phyloP scores from a whole-genome alignment of 2,329 filamentous ascomycete genomes.

The Coniella vitis region DNA sequence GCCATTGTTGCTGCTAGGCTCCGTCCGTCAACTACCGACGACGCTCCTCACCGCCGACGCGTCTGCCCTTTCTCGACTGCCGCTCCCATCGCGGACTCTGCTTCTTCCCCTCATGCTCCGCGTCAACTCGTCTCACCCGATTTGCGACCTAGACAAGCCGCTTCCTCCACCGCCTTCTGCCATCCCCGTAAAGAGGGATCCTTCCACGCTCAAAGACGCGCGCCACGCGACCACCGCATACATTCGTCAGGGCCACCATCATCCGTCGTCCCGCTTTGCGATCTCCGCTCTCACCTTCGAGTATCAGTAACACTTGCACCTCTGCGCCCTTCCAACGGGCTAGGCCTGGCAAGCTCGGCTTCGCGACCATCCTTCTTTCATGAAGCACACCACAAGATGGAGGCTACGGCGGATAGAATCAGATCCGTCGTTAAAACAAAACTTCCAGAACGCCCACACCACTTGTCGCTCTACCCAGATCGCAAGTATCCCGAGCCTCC shows the following conservation, averaged over 20 bases:
- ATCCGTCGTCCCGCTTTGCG: background rate
- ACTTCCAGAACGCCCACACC: constrained; percentile 46
- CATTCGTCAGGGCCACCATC: background rate
- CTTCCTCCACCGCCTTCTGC: too few relatives aligned
- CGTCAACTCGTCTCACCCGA: background rate
- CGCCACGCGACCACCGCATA: constrained; percentile 6
- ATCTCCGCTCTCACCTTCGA: background rate
- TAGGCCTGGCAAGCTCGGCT: constrained; percentile 5
- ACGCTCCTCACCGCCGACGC: background rate
- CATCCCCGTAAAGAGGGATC: background rate
- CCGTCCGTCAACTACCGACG: background rate
- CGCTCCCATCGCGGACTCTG: background rate
- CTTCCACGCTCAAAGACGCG: background rate
- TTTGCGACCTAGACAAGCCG: background rate
- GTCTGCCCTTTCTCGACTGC: background rate
- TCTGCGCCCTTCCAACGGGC: background rate
- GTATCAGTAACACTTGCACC: background rate
- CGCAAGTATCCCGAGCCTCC: constrained; percentile 39
- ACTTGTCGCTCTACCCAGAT: constrained; percentile 43
- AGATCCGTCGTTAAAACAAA: constrained; percentile 45
- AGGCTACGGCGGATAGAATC: constrained; percentile 52
- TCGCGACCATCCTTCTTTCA: constrained; percentile 15
- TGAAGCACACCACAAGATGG: constrained; percentile 39
- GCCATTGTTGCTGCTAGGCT: background rate
- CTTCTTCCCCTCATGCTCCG: background rate